phyloP scores from a whole-genome alignment of 1,284 basidiomycete genomes.

The Polyporus tsugae region DNA sequence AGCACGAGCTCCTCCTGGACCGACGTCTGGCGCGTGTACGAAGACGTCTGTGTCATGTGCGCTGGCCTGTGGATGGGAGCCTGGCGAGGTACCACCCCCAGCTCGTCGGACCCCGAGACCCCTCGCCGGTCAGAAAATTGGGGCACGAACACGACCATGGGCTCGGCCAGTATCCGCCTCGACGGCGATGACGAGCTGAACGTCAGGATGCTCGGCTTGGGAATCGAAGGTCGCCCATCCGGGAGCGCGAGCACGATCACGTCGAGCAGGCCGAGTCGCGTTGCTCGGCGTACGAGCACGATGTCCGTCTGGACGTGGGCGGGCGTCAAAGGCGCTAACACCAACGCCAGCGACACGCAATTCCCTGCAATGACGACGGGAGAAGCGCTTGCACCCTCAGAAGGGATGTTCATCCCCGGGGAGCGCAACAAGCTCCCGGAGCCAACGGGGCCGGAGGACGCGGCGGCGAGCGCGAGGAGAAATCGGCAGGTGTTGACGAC shows the following conservation, averaged over 20 bases:
- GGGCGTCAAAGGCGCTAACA: conserved; percentile 17
- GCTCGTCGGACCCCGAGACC: conserved; percentile 56
- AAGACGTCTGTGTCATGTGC: conserved; percentile 82
- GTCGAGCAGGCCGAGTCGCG: conserved; percentile 29
- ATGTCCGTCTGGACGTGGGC: conserved; percentile 40
- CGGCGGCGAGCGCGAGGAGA: conserved; percentile 38
- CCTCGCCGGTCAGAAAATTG: conserved; percentile 52
- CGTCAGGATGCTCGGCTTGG: conserved; percentile 60
- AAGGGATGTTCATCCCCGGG: conserved; percentile 31
- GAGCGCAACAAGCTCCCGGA: conserved; percentile 28
- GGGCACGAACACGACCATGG: conserved; percentile 43
- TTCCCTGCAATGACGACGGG: conserved; percentile 6
- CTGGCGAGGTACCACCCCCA: conserved; percentile 50
- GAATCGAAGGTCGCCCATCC: conserved; percentile 64
- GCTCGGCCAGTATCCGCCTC: conserved; percentile 49
- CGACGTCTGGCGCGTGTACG: conserved; percentile 82
- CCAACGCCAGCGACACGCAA: conserved; percentile 17
- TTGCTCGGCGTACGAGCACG: conserved; percentile 37
- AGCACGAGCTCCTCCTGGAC: conserved; percentile 61
- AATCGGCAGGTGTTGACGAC: conserved; percentile 65
- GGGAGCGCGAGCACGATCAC: conserved; percentile 24
- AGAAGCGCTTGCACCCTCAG: conserved; percentile 13
- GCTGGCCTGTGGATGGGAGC: conserved; percentile 81
- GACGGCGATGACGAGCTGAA: conserved; percentile 64
- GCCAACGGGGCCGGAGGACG: conserved; percentile 40